A percentile compares a stretch with the other conserved stretches of the same genome.
These are phyloP conservation scores for Casuarina cunninghamiana DNA, from an alignment of 306 rosid genomes.

Conservation along the genomic window DNA sequence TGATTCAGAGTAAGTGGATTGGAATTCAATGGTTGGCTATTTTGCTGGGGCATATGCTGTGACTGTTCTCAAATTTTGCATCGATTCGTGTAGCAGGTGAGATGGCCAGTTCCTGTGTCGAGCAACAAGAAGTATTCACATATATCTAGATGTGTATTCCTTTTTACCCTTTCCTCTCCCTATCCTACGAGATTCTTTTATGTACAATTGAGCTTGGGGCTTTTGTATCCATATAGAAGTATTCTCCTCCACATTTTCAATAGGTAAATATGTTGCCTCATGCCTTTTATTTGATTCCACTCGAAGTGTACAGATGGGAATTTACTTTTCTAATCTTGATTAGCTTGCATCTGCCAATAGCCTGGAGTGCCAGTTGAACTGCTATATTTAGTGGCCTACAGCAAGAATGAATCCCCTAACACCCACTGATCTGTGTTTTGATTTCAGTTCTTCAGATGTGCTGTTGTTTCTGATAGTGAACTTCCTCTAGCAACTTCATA, in stretches of 20 bases:
- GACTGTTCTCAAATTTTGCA: conserved; percentile 29
- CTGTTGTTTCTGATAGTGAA: no score
- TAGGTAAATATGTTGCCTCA: conserved; percentile 2
- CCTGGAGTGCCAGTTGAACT: background rate
- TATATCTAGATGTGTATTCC: background rate
- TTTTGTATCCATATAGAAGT: conserved; percentile 40
- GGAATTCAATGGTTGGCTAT: conserved; percentile 1
- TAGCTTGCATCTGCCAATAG: background rate
- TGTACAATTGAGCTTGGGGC: conserved; percentile 40
- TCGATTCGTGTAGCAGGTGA: conserved; percentile 26
- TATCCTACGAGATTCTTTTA: conserved; percentile 33
- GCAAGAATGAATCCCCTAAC: no score
- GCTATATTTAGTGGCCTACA: no score
- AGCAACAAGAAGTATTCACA: conserved; percentile 9
- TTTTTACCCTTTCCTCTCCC: background rate
- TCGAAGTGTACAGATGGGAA: background rate
- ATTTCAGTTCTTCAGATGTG: no score
- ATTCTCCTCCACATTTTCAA: conserved; percentile 21
- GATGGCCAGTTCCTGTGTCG: conserved; percentile 14
- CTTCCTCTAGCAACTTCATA: no score
- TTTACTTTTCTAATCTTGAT: background rate
- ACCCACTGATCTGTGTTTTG: no score
- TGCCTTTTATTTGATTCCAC: background rate
- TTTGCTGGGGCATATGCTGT: conserved; percentile 3
- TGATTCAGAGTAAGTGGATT: conserved; percentile 19